These are phyloP conservation scores for Cryptococcus wingfieldii DNA, from an alignment of 1,284 basidiomycete species.

Conservation along the genomic window DNA sequence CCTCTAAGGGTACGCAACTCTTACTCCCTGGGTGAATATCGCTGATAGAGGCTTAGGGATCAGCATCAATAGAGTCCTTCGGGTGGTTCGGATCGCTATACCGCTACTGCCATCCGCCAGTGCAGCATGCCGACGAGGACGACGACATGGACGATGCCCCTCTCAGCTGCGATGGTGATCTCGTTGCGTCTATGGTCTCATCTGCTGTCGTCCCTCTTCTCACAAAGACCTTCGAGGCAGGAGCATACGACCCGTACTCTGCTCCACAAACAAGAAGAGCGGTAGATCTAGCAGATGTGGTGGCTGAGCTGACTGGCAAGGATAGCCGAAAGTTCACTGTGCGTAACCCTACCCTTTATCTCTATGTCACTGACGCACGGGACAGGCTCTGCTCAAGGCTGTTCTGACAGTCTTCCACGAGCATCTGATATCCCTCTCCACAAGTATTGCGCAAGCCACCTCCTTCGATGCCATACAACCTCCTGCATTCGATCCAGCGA, in stretches of 20 bases:
- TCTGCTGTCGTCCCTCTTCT: conserved; percentile 75
- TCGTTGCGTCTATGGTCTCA: conserved; percentile 82
- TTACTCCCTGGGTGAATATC: not conserved
- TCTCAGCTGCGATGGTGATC: conserved; percentile 75
- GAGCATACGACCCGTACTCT: conserved; percentile 78
- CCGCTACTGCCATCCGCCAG: conserved; percentile 64
- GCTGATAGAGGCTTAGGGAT: conserved; percentile 49
- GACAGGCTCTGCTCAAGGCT: conserved; percentile 64
- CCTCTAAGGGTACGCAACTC: conserved; percentile 64
- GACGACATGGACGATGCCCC: conserved; percentile 54
- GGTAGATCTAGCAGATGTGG: conserved; percentile 72
- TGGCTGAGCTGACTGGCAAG: conserved; percentile 69
- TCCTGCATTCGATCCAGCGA: conserved; percentile 68
- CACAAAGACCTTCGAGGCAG: conserved; percentile 63
- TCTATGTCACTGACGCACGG: not conserved
- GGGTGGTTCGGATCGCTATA: conserved; percentile 75
- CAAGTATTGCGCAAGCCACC: conserved; percentile 43
- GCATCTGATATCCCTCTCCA: conserved; percentile 55
- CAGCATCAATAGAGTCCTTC: conserved; percentile 68
- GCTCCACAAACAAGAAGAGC: conserved; percentile 60
- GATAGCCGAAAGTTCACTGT: conserved; percentile 65
- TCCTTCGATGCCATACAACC: conserved; percentile 43
- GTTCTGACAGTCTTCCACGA: conserved; percentile 59
- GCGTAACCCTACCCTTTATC: conserved; percentile 20
- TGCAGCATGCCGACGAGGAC: conserved; percentile 32